Evolutionary conservation across 495 filamentous ascomycete genomes (phyloP), one percentile per base, ranked within the genome.

Genomic region (Lasiosphaeria ovina): DNA sequence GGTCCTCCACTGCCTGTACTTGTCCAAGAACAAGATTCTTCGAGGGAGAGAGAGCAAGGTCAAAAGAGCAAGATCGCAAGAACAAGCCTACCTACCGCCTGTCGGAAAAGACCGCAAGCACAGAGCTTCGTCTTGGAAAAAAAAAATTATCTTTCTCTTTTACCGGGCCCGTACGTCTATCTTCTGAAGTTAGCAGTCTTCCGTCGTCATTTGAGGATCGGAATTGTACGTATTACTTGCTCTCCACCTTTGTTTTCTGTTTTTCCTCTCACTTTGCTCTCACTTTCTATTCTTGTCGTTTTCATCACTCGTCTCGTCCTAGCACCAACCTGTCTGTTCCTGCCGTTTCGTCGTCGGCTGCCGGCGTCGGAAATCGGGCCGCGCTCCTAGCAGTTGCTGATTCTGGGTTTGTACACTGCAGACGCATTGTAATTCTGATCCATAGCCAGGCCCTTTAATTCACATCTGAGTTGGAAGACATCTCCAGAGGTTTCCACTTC

Each of bases 341-440:
- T 17, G 24, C 53, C n/a, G n/a, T 16, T 35, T 32, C 12, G n/a
- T 12, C 35, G 32, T 17, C 24, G 42, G 55, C 16, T 44, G 55
- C 42, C 11, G 51, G 8, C 32, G 50, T 14, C 6, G 34, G 42
- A 35, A 44, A 35, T 47, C 38, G 61, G 35, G 33, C 31, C 56
- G 24, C 50, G 24, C 51, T 45, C 61, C 48, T 64, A 52, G 62
- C 66, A 62, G 47, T 54, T 63, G 57, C 66, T 63, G 63, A 70
- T 67, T 55, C 49, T 61, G 61, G 54, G 55, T 49, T 55, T 36
- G 34, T 53, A 48, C 55, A 58, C 32, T 48, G 52, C 66, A 63
- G 68, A 71, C 65, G 57, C 64, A 55, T 52, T 71, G 69, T 69
- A 71, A 67, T 57, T 71, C 69, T 73, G 70, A 73, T 66, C 45